phyloP scores from a whole-genome alignment of 164 flowering plant species.

The Kalanchoe fedtschenkoi region DNA sequence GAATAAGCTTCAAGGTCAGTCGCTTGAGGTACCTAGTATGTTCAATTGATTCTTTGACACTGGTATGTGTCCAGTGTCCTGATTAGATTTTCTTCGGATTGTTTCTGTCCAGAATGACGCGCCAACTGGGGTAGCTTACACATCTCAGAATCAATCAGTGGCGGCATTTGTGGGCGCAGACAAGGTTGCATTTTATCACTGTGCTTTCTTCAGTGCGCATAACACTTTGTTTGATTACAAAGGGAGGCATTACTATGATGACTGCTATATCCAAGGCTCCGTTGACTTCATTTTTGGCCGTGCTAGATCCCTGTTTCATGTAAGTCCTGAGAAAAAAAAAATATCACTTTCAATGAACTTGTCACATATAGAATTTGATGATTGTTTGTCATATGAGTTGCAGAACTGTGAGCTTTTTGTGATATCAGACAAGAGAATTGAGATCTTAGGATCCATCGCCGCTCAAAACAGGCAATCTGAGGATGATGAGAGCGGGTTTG shows the following conservation, averaged over 20 bases:
- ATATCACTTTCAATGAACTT: background rate
- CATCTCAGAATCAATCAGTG: constrained; percentile 57
- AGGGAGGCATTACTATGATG: constrained; percentile 19
- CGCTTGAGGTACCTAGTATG: background rate
- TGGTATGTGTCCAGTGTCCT: background rate
- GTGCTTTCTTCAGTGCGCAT: constrained; percentile 54
- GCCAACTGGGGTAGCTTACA: constrained; percentile 37
- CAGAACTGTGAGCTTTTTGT: constrained; percentile 85
- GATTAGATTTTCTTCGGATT: background rate
- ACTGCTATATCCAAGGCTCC: constrained; percentile 87
- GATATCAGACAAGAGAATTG: constrained; percentile 36
- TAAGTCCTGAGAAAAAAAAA: constrained; percentile 1
- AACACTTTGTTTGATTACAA: constrained; percentile 45
- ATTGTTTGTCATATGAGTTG: background rate
- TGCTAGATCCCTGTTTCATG: constrained; percentile 16
- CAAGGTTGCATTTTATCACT: constrained; percentile 76
- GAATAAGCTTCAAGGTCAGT: constrained; percentile 43
- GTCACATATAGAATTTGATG: background rate
- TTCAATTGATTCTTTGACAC: background rate
- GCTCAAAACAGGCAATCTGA: constrained; percentile 45
- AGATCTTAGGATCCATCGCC: constrained; percentile 63
- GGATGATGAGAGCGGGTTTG: constrained; percentile 53
- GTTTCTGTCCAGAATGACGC: constrained; percentile 57
- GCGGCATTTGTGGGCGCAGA: constrained; percentile 77
- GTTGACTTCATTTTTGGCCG: constrained; percentile 85